Evolutionary conservation across 2,329 filamentous ascomycete genomes (phyloP), one percentile per base, ranked within the genome.

Genomic region (Daldinia sp.): DNA sequence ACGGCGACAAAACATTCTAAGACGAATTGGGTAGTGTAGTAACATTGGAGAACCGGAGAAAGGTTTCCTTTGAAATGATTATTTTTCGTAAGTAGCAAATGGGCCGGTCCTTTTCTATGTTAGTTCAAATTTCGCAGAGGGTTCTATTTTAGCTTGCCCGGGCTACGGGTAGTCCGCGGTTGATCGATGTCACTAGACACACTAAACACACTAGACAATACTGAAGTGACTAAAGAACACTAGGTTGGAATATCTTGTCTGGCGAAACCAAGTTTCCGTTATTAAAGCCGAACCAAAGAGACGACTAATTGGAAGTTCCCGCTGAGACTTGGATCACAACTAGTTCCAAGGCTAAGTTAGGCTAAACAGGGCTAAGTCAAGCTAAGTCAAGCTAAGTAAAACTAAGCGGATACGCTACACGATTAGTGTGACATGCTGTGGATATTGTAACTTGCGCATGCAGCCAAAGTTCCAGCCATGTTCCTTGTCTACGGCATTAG

Each of bases 341-440:
- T 63, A 57, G 60, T 26, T 28, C 13, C 13, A 37, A 10, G 50
- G 13, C 46, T 48, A 48, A 26, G 18, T 30, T 6, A 23, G 6
- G n/a, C 30, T n/a, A n/a, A n/a, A n/a, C n/a, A n/a, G n/a, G n/a
- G n/a, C n/a, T 20, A 30, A 46, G 54, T 37, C 26, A 53, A 56
- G 23, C 44, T 44, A 48, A 23, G n/a, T 30, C 5, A 23, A 7
- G 18, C 33, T 23, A 33, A 48, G 46, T 39, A 30, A 54, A 35
- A 39, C 30, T 37, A 37, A 54, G 41, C 46, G 58, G 46, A 37
- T 33, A 44, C 54, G 61, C 54, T 63, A 63, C 37, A 10, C 10
- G 26, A 15, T 30, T 57, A 58, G 48, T 59, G 55, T 42, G n/a
- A 58, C 46, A 64, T 23, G 10, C 18, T 55, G 30, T 64, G 55